Base-by-base conservation (phyloP, 2,329 filamentous ascomycete genomes). In the Zymoseptoria brevis region DNA sequence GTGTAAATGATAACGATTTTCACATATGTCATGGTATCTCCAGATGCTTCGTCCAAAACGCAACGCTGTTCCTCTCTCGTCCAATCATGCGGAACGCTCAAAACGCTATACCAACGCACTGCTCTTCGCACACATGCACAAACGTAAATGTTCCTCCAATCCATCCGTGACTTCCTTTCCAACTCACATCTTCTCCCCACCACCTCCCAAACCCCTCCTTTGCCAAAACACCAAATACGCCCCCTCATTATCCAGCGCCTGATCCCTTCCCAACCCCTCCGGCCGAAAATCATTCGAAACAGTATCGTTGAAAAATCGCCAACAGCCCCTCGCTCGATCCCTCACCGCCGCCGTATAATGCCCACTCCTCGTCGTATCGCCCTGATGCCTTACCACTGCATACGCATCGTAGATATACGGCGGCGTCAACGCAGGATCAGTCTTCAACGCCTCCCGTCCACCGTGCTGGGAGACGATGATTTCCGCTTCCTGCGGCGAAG, bases 401-500 rank as follows among this genome's bases (percentile, higher is more conserved):
- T 96, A 96, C 56, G 89, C 87, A 69, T 96, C 87, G 73, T 96
- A 99, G 4, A 79, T 76, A 69, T 88, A 90, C 0, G 88, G 87
- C 0, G 75, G 75, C 13, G 74, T 76, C 74, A 79, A 79, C 1
- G 71, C 71, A 50, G 35, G 45, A 8, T 49, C 45, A 2, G 49
- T 35, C n/a, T 45, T 29, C 21, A 50, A n/a, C 19, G 57, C 55
- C 21, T 61, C 64, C 11, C 57, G 60, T 53, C 75, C 75, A 2
- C 73, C 16, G 66, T 70, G 57, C 60, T 70, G 64, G 69, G 74
- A 57, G 49, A 67, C 60, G 49, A 72, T 68, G 49, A 68, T 54
- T 58, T 66, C 66, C 19, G 59, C 71, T 60, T 70, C 68, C 41
- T 68, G 69, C n/a, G 70, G 67, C 19, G 65, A 60, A 29, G 77